A percentile compares a stretch with the other conserved stretches of the same genome.
These are phyloP conservation scores for Amylocarpus encephaloides DNA, from an alignment of 2,329 filamentous ascomycete genomes.

Conservation along the genomic window DNA sequence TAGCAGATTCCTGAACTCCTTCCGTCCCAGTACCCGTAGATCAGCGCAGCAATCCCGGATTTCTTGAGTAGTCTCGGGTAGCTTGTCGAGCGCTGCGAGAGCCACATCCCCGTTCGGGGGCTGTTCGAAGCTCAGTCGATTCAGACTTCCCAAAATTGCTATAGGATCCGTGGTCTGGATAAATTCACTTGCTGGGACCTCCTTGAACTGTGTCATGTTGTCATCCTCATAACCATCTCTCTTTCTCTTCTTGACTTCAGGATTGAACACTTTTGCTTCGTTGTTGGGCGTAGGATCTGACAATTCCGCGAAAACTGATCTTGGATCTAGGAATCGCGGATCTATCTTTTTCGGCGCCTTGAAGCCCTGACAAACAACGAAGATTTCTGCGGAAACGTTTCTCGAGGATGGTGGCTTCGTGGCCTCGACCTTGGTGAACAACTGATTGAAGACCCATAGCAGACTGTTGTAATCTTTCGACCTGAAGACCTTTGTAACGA, in stretches of 20 bases:
- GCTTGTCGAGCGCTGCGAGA: constrained; percentile 73
- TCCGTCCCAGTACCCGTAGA: constrained; percentile 83
- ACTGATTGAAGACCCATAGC: constrained; percentile 95
- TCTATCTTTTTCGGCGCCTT: constrained; percentile 93
- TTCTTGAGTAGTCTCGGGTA: constrained; percentile 81
- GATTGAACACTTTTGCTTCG: constrained; percentile 96
- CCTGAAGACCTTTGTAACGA: constrained; percentile 95
- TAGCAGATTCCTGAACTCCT: constrained; percentile 86
- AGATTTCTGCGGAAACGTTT: constrained; percentile 97
- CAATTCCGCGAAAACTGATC: constrained; percentile 88
- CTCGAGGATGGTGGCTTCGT: constrained; percentile 94
- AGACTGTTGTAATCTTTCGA: constrained; percentile 96
- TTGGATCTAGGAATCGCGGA: constrained; percentile 83
- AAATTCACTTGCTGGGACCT: constrained; percentile 82
- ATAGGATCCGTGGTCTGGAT: constrained; percentile 93
- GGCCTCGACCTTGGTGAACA: constrained; percentile 91
- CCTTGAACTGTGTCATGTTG: constrained; percentile 88
- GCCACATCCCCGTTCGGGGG: constrained; percentile 77
- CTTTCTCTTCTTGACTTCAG: constrained; percentile 95
- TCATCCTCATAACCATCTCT: constrained; percentile 96
- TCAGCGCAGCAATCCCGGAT: constrained; percentile 73
- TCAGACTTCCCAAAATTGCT: constrained; percentile 78
- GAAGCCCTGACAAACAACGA: constrained; percentile 92
- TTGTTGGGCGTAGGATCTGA: constrained; percentile 82
- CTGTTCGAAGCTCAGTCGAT: constrained; percentile 78